A percentile compares a stretch with the other conserved stretches of the same genome.
These are phyloP conservation scores for Myotisia sp. DNA, from an alignment of 2,329 filamentous ascomycete genomes.

Conservation along the genomic window DNA sequence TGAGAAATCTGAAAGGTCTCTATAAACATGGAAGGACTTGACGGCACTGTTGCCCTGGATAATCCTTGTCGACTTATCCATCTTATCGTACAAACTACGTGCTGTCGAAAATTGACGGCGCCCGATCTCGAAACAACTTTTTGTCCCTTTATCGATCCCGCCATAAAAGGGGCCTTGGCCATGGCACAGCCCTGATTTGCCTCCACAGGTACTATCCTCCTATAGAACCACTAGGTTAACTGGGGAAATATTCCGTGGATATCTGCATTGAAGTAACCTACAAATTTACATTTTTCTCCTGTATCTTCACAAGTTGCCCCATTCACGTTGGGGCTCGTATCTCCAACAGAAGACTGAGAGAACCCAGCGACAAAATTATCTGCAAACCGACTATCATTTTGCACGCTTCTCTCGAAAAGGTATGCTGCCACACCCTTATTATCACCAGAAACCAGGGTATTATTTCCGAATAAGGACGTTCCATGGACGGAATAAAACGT, in stretches of 20 bases:
- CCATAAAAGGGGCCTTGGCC: conserved; percentile 34
- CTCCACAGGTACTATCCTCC: conserved; percentile 65
- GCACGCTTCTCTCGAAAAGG: conserved; percentile 60
- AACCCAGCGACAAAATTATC: conserved; percentile 76
- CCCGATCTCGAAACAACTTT: conserved; percentile 38
- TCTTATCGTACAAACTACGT: conserved; percentile 41
- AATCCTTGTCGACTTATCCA: conserved; percentile 27
- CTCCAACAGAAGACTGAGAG: conserved; percentile 79
- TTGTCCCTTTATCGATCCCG: conserved; percentile 32
- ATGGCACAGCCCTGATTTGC: conserved; percentile 30
- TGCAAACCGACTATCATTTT: conserved; percentile 40
- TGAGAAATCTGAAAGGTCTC: conserved; percentile 61
- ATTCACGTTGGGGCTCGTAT: conserved; percentile 75
- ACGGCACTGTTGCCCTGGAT: conserved; percentile 50
- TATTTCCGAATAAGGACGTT: conserved; percentile 81
- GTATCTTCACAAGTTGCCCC: conserved; percentile 84
- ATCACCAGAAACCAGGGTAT: conserved; percentile 81
- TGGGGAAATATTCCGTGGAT: background rate
- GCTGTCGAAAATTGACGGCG: conserved; percentile 32
- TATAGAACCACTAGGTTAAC: conserved; percentile 15
- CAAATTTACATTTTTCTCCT: conserved; percentile 35
- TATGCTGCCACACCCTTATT: conserved; percentile 90
- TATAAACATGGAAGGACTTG: conserved; percentile 71
- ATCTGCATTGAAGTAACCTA: conserved; percentile 6
- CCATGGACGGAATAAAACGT: conserved; percentile 91